Percentiles rank a stretch among this genome's conserved stretches.
Evolutionary conservation across 805 yeast species (phyloP).

Genomic region (Hanseniaspora singularis): DNA sequence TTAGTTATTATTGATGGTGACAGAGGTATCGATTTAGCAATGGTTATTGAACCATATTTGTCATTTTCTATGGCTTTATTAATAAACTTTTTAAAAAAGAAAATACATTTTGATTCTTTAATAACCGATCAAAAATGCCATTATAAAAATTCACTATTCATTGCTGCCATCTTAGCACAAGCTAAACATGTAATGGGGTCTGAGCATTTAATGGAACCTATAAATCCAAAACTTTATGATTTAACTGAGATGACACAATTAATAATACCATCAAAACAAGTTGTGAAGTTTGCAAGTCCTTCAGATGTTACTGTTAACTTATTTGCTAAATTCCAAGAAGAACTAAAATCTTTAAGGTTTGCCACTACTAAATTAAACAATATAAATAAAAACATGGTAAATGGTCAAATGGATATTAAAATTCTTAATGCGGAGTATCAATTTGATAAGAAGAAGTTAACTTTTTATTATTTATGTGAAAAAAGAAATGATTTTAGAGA

Average conservation of each 20-base stretch:
- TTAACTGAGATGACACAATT: conserved; percentile 37
- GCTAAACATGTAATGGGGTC: conserved; percentile 19
- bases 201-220: conserved; percentile 16
- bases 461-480: conserved; percentile 53
- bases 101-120: conserved; percentile 41
- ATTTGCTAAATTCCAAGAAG: conserved; percentile 55
- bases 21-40: conserved; percentile 67
- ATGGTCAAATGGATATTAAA: conserved; percentile 38
- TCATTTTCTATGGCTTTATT: conserved; percentile 54
- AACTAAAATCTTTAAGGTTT: conserved; percentile 56
- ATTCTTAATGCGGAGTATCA: conserved; percentile 70
- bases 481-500: conserved; percentile 64
- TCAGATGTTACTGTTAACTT: conserved; percentile 49
- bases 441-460: conserved; percentile 66
- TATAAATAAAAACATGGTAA: conserved; percentile 20
- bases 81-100: conserved; percentile 61
- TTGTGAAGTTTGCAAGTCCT: conserved; percentile 62
- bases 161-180: conserved; percentile 25
- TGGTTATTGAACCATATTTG: conserved; percentile 55
- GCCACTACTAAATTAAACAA: conserved; percentile 43
- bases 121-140: conserved; percentile 27
- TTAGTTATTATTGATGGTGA: conserved; percentile 74
- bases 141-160: conserved; percentile 23
- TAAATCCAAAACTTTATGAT: conserved; percentile 29
- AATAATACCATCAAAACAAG: conserved; percentile 67